Evolutionary conservation across 2,329 filamentous ascomycete genomes (phyloP).

Genomic region (Lasiodiplodia hormozganensis): DNA sequence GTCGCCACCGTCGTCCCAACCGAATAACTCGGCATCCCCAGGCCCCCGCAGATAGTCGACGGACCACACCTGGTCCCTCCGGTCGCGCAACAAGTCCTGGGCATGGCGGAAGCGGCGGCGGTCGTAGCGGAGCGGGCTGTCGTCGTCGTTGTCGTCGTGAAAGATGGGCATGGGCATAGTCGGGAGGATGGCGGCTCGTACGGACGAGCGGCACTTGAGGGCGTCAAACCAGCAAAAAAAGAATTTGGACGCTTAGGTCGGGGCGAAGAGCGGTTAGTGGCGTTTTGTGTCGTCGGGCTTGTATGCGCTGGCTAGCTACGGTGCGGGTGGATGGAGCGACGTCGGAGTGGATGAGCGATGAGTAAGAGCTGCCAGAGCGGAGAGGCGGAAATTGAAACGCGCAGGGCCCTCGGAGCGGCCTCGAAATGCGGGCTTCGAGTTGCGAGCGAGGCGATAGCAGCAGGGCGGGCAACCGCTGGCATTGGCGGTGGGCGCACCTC

Average conservation of each 20-base stretch:
- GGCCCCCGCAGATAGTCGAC: background rate
- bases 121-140: background rate
- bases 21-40: background rate
- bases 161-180: constrained; percentile 46
- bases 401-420: background rate
- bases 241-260: background rate
- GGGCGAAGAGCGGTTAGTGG: background rate
- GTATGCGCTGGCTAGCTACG: background rate
- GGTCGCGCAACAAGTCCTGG: background rate
- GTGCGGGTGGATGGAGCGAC: constrained; percentile 8
- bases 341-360: constrained; percentile 18
- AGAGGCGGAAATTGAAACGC: background rate
- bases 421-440: background rate
- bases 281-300: background rate
- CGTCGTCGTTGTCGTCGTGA: constrained; percentile 34
- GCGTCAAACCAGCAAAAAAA: constrained; percentile 6
- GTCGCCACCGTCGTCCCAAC: constrained; percentile 8
- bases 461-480: background rate
- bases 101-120: background rate
- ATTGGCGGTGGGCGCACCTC: background rate
- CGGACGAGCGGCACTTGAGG: constrained; percentile 24
- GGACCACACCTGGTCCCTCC: constrained; percentile 6
- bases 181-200: background rate
- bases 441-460: background rate
- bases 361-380: background rate